Base-by-base conservation (phyloP, 176 grass and related monocot species). In the Ananas comosus region DNA sequence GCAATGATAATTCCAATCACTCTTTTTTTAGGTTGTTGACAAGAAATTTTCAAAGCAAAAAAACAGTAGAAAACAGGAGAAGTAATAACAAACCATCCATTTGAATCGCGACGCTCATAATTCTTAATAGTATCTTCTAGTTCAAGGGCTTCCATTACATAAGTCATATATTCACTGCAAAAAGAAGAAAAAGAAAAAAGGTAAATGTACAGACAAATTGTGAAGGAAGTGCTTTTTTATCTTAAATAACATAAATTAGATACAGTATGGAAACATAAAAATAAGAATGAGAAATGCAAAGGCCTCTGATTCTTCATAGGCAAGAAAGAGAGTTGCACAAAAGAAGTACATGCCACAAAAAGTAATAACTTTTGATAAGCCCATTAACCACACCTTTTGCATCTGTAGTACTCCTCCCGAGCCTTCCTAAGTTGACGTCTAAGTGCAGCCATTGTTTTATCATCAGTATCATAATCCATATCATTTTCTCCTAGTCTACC, bases 401-500 rank as follows among this genome's bases (percentile, higher is more conserved):
- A 99, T 76, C 94, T 82, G 70, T 99, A 99, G 59, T 99, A 99
- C 80, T 99, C 94, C 76, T 99, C 94, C 24, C 88, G 87, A 42
- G 94, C 94, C 64, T 53, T 99, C 80, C 94, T 90, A 63, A 99
- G 94, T 67, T 99, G 94, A 21, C 85, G 82, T 63, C 94, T 83
- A 72, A 99, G 82, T 83, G 84, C 76, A 69, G 94, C 94, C 94
- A 99, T 99, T 64, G 94, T 82, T 79, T 99, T 99, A 77, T 99
- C 94, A 88, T 99, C 94, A 10, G 94, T 99, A 66, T 99, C 94
- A 80, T 99, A 99, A 82, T 99, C 94, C 94, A 99, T 99, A 79
- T 99, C 94, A 71, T 99, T 88, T 84, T 99, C 90, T 18, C 94
- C 87, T 78, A 99, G 72, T 87, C 94, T 86, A 68, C 94, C 94